Percentiles rank a stretch among this genome's conserved stretches.
Evolutionary conservation across 2,329 filamentous ascomycete species (phyloP).

Genomic region (Colletotrichum nymphaeae): DNA sequence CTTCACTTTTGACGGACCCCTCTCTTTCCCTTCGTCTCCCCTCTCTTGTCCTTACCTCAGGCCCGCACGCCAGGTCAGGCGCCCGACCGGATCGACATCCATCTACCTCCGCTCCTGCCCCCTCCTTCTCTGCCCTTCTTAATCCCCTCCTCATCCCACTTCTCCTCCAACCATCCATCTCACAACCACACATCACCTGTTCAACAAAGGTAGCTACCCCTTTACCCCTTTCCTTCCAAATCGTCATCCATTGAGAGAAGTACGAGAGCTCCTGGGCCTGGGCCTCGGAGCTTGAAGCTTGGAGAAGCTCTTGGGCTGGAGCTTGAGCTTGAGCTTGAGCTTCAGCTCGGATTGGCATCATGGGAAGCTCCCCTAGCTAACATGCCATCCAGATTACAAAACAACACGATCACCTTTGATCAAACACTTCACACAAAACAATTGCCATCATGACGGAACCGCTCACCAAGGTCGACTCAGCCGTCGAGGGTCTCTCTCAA

Average conservation of each 20-base stretch:
- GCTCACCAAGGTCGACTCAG: constrained; percentile 91
- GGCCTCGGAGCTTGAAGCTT: not conserved
- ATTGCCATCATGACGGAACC: constrained; percentile 59
- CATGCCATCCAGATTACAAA: not conserved
- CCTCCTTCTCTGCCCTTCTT: constrained; percentile 21
- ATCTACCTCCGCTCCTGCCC: constrained; percentile 15
- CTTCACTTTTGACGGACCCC: not conserved
- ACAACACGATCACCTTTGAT: constrained; percentile 14
- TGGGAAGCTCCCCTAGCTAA: constrained; percentile 4
- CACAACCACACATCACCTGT: constrained; percentile 18
- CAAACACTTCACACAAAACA: constrained; percentile 19
- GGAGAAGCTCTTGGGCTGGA: not conserved
- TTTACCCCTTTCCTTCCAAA: not conserved
- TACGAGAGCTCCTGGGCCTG: not conserved
- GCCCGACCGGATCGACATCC: constrained; percentile 26
- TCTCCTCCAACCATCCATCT: constrained; percentile 13
- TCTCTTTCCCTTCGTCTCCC: not conserved
- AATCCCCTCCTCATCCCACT: constrained; percentile 30
- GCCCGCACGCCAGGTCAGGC: constrained; percentile 22
- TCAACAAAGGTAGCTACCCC: constrained; percentile 24
- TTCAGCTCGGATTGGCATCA: not conserved
- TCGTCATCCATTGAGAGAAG: not conserved
- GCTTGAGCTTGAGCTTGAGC: not conserved
- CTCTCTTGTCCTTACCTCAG: constrained; percentile 16
- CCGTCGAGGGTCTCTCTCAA: constrained; percentile 81